These are phyloP conservation scores for Filobasidium floriforme DNA, from an alignment of 768 basidiomycete genomes.

Conservation along the genomic window DNA sequence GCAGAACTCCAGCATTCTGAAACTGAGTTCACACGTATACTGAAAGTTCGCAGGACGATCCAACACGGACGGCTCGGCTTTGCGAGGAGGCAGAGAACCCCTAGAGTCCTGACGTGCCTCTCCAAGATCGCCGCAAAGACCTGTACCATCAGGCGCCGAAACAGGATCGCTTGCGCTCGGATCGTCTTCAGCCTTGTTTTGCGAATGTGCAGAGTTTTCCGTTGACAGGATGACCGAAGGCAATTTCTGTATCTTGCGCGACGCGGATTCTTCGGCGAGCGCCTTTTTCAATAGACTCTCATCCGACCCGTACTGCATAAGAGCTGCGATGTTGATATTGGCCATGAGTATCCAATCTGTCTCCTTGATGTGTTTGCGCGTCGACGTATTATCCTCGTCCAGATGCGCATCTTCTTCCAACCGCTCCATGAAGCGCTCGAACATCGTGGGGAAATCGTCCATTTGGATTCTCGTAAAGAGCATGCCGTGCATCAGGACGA, in stretches of 20 bases:
- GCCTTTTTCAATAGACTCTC: slow-evolving; percentile 62
- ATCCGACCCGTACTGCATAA: slow-evolving; percentile 80
- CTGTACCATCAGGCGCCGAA: no score
- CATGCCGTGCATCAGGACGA: slow-evolving; percentile 91
- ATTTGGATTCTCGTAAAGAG: slow-evolving; percentile 90
- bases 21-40: slow-evolving; percentile 44
- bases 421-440: slow-evolving; percentile 78
- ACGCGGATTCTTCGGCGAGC: slow-evolving; percentile 49
- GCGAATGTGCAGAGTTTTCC: background rate
- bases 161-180: no score
- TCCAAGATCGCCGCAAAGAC: no score
- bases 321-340: slow-evolving; percentile 65
- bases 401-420: slow-evolving; percentile 58
- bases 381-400: slow-evolving; percentile 45
- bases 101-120: no score
- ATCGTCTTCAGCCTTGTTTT: no score
- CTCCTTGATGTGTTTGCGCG: slow-evolving; percentile 30
- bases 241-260: slow-evolving; percentile 24
- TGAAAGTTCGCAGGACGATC: background rate
- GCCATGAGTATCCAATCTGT: slow-evolving; percentile 98
- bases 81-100: background rate
- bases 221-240: background rate
- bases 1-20: slow-evolving; percentile 63
- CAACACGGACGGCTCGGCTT: background rate
- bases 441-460: slow-evolving; percentile 75